These are phyloP conservation scores for Limnanthes douglasii DNA, from an alignment of 345 rosid species.

Conservation along the genomic window DNA sequence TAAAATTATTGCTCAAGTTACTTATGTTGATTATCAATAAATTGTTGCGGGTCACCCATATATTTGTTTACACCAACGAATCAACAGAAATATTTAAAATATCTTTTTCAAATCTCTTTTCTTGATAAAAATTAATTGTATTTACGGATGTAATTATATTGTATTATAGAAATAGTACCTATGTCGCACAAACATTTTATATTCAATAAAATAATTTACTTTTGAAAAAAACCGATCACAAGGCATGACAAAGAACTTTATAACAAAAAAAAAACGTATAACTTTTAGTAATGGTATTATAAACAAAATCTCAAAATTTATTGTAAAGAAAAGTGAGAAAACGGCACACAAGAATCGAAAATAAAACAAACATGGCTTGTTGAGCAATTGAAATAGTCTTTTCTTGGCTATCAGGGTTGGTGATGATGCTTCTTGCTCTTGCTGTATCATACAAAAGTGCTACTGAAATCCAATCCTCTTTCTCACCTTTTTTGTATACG, in stretches of 20 bases:
- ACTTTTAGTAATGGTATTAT: no score
- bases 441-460: constrained; percentile 11
- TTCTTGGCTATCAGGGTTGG: background rate
- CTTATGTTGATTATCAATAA: no score
- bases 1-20: no score
- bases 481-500: constrained; percentile 18
- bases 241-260: background rate
- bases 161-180: no score
- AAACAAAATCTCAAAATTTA: constrained; percentile 11
- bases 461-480: constrained; percentile 35
- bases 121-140: no score
- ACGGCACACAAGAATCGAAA: constrained; percentile 36
- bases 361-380: constrained; percentile 33
- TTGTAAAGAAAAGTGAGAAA: constrained; percentile 20
- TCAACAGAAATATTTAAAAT: no score
- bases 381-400: constrained; percentile 43
- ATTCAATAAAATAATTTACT: background rate
- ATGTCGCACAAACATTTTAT: constrained; percentile 4
- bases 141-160: no score
- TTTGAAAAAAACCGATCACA: background rate
- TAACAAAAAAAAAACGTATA: constrained; percentile 7
- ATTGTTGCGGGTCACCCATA: no score
- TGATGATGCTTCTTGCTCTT: constrained; percentile 9
- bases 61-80: no score
- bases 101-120: no score